Evolutionary conservation across 129 eudicot genomes (phyloP), one percentile per base, ranked within the genome.

Genomic region (Dittrichia graveolens): DNA sequence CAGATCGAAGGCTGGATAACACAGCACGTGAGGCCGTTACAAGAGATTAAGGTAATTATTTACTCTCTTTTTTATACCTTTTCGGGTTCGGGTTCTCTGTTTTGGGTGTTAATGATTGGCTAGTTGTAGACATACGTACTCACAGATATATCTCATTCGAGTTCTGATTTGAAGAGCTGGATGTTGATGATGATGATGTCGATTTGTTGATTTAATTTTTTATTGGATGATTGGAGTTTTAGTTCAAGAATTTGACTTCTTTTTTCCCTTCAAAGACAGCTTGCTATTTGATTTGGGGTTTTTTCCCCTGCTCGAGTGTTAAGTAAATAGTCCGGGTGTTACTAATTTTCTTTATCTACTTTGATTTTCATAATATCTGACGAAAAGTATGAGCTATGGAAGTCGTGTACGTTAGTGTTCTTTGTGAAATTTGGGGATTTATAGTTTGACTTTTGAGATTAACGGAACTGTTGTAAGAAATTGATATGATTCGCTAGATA

Each of bases 381-480:
- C 1, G 31, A 24, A 24, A 24, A 24, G 0, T 24, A 24, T 24
- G 31, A 24, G 57, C 18, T 41, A 65, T 65, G 45, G 43, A 48
- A 65, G 59, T 34, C 4, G 15, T 43, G 13, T 24, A 13, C 31
- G 46, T 44, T 67, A 35, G 46, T 56, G 75, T 42, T 56, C 8
- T 42, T 54, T 15, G 39, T 3, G 39, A 65, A 71, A 16, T 61
- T 34, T 41, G 57, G 39, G 44, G 45, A 39, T 44, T 24, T 65
- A 44, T 45, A 46, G 57, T 65, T 65, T 65, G 71, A 65, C 71
- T 24, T 65, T 65, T 65, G 56, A 48, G 6, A 5, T 65, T 44
- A 19, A 24, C 19, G 41, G 56, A 45, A 65, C 14, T 44, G 41
- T 65, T 45, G 11, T 11, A 34, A 65, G 55, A 57, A 43, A 40